Conservation (phyloP, 768 basidiomycete species). For the Lentinula sp. region DNA sequence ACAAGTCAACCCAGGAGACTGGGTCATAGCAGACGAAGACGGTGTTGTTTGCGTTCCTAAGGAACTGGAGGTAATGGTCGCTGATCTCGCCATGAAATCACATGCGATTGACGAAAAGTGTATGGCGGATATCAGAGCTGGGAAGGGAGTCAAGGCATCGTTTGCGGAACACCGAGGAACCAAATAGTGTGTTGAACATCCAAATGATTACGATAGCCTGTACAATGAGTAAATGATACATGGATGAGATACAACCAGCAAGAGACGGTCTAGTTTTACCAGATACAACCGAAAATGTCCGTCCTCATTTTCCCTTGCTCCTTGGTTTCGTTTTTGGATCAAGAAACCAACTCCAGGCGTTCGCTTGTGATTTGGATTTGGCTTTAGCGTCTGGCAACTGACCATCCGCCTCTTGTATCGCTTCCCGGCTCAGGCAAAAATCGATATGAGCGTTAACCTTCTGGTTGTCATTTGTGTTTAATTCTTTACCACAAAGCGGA, state of each 20-base stretch:
- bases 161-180: conserved; percentile 70
- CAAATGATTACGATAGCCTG: background rate
- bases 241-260: background rate
- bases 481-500: conserved; percentile 61
- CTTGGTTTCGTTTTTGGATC: conserved; percentile 8
- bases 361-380: background rate
- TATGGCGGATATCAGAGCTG: conserved; percentile 67
- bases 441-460: conserved; percentile 86
- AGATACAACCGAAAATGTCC: background rate
- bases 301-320: background rate
- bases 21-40: conserved; percentile 83
- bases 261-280: background rate
- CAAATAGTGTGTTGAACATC: conserved; percentile 18
- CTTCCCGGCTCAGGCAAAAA: conserved; percentile 76
- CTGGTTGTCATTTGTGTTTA: conserved; percentile 64
- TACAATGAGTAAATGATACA: background rate
- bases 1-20: conserved; percentile 66
- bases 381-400: conserved; percentile 21
- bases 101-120: conserved; percentile 65
- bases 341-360: conserved; percentile 6
- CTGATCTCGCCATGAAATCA: conserved; percentile 50
- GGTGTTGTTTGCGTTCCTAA: conserved; percentile 81
- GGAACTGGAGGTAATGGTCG: conserved; percentile 44
- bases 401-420: conserved; percentile 65
- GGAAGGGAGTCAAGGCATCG: conserved; percentile 69